Evolutionary conservation across 371 early-diverging fungal species (phyloP).

Genomic region (Batkoa obscura): DNA sequence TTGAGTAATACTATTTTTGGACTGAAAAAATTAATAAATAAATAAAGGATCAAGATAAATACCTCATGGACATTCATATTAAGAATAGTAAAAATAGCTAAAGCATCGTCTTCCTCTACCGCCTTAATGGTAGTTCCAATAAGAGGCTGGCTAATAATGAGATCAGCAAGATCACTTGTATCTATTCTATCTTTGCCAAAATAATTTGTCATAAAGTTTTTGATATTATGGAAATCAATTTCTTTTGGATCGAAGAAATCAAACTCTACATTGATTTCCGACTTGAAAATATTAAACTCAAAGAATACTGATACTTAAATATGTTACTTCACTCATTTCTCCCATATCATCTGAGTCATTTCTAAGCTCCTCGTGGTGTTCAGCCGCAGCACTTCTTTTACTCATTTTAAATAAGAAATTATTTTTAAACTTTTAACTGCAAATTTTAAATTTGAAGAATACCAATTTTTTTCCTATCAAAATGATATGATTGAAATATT

Average conservation of each 20-base stretch:
- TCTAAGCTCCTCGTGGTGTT: too few relatives aligned
- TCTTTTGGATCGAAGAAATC: slow-evolving; percentile 82
- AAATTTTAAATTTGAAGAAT: too few relatives aligned
- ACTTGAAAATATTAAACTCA: too few relatives aligned
- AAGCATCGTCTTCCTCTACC: slow-evolving; percentile 86
- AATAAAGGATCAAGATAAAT: neutral
- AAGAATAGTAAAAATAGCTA: slow-evolving; percentile 66
- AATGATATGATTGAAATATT: too few relatives aligned
- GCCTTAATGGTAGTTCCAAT: slow-evolving; percentile 85
- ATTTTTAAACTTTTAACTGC: too few relatives aligned
- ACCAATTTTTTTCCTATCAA: too few relatives aligned
- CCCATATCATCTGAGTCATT: too few relatives aligned
- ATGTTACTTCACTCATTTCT: too few relatives aligned
- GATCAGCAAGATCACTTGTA: slow-evolving; percentile 59
- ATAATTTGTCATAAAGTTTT: slow-evolving; percentile 53
- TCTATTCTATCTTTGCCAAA: slow-evolving; percentile 63
- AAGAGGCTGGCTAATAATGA: slow-evolving; percentile 52
- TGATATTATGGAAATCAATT: slow-evolving; percentile 82
- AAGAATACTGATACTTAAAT: too few relatives aligned
- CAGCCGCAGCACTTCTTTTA: too few relatives aligned
- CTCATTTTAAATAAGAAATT: too few relatives aligned
- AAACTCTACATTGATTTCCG: slow-evolving; percentile 67
- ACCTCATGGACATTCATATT: slow-evolving; percentile 43
- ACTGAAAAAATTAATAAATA: neutral
- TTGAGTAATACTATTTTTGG: neutral